phyloP scores from a whole-genome alignment of 169 alveolate species.

The Sarcocystis neurona region DNA sequence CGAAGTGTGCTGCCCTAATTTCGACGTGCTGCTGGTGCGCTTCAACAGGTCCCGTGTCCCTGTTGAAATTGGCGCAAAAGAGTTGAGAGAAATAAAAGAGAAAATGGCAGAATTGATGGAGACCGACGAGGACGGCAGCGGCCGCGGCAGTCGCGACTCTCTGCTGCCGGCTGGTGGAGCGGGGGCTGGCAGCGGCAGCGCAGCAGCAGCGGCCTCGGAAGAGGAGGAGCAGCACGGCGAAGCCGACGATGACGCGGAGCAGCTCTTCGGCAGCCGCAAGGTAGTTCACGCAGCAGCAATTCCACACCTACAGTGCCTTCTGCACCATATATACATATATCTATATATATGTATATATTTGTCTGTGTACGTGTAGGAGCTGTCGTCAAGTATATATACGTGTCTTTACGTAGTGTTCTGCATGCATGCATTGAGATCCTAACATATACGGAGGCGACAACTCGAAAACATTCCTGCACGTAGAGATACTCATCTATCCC shows the following conservation, averaged over 20 bases:
- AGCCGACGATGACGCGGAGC: neutral
- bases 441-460: too few species aligned
- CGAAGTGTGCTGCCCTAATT: too few species aligned
- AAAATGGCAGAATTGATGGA: slow-evolving; percentile 55
- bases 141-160: slow-evolving; percentile 36
- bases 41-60: slow-evolving; percentile 55
- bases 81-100: slow-evolving; percentile 41
- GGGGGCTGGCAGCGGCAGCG: neutral
- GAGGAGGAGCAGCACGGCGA: neutral
- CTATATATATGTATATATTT: too few species aligned
- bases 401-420: too few species aligned
- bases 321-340: too few species aligned
- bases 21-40: too few species aligned
- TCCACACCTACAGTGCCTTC: too few species aligned
- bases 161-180: neutral
- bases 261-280: too few species aligned
- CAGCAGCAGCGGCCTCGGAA: neutral
- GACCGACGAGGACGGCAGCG: slow-evolving; percentile 58
- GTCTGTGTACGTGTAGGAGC: too few species aligned
- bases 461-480: neutral
- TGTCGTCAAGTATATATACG: too few species aligned
- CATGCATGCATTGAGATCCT: too few species aligned
- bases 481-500: neutral
- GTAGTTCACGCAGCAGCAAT: too few species aligned
- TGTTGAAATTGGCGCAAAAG: slow-evolving; percentile 42